Evolutionary conservation across 179 eudicot species (phyloP).

Genomic region (Gypsophila paniculata): DNA sequence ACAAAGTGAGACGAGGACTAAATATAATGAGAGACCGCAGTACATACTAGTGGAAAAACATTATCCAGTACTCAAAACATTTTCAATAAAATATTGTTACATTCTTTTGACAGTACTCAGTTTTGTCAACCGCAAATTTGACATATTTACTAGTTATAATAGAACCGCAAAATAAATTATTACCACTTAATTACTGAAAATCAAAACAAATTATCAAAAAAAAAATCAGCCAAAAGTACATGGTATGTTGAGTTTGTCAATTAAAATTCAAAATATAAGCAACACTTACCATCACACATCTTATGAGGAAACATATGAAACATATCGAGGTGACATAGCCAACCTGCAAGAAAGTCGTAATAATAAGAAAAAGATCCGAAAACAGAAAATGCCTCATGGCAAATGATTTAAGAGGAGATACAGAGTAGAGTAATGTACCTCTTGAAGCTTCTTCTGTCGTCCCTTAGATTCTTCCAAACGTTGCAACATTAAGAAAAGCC

Average conservation of each 20-base stretch:
- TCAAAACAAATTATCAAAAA: background rate
- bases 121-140: background rate
- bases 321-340: conserved; percentile 97
- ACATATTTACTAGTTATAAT: background rate
- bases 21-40: background rate
- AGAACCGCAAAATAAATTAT: background rate
- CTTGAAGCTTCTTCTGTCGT: conserved; percentile 81
- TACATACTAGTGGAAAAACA: background rate
- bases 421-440: conserved; percentile 37
- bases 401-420: background rate
- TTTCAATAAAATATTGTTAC: background rate
- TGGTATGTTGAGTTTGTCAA: background rate
- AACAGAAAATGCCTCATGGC: background rate
- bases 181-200: background rate
- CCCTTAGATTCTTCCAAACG: conserved; percentile 89
- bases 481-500: conserved; percentile 86
- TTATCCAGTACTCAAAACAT: background rate
- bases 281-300: conserved; percentile 84
- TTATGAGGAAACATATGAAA: conserved; percentile 76
- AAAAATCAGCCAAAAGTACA: background rate
- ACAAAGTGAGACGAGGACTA: no score
- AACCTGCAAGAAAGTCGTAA: conserved; percentile 50
- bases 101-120: background rate
- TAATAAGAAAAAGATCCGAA: conserved; percentile 2
- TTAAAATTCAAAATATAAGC: background rate